Percentiles rank a stretch among this genome's conserved stretches.
These are phyloP conservation scores for Volvox africanus DNA, from an alignment of 139 green algal genomes.

Conservation along the genomic window DNA sequence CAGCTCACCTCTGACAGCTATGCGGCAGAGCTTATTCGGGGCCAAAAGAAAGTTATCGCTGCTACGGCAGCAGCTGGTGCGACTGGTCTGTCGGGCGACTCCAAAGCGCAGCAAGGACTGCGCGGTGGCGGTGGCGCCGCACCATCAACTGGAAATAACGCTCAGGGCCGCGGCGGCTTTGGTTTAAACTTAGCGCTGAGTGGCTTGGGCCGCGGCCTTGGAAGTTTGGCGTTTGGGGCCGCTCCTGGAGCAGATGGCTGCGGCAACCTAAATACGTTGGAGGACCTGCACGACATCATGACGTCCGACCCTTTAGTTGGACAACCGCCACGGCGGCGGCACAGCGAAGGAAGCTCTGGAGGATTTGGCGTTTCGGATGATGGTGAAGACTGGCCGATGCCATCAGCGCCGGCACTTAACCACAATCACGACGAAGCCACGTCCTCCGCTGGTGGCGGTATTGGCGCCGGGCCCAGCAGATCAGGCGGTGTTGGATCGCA, in stretches of 20 bases:
- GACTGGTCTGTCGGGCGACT: not conserved
- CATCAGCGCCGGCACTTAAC: not conserved
- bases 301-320: conserved; percentile 22
- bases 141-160: not conserved
- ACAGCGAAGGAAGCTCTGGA: conserved; percentile 34
- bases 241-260: not conserved
- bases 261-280: conserved; percentile 25
- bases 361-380: not conserved
- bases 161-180: not conserved
- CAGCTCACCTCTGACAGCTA: conserved; percentile 56
- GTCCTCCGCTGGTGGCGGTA: not conserved
- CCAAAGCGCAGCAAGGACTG: too few relatives aligned
- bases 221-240: not conserved
- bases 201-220: conserved; percentile 26
- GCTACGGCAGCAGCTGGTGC: not conserved
- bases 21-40: conserved; percentile 45
- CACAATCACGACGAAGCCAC: not conserved
- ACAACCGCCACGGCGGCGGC: conserved; percentile 7
- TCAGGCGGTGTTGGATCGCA: not conserved
- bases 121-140: not conserved
- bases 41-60: not conserved
- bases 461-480: too few relatives aligned
- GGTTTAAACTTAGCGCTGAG: conserved; percentile 19
- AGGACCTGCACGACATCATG: conserved; percentile 48
- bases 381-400: not conserved